These are phyloP conservation scores for Kluyveromyces wickerhamii DNA, from an alignment of 805 yeast species.

Conservation along the genomic window DNA sequence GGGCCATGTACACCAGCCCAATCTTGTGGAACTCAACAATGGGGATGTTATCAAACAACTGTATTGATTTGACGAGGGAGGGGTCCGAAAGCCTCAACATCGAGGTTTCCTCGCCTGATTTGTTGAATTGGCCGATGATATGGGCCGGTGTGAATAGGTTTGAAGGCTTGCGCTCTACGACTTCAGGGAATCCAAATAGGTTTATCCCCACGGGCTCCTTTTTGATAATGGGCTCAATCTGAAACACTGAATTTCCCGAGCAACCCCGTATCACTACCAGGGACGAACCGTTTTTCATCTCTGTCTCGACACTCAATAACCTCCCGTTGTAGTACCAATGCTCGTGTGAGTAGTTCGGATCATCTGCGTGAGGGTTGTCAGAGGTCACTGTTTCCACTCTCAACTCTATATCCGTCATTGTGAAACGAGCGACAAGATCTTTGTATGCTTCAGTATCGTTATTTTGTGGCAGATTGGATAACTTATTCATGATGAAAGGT, in stretches of 20 bases:
- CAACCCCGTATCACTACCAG: constrained; percentile 52
- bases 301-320: constrained; percentile 49
- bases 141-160: constrained; percentile 3
- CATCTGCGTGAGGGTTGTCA: constrained; percentile 21
- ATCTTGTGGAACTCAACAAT: constrained; percentile 70
- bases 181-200: constrained; percentile 47
- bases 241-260: constrained; percentile 49
- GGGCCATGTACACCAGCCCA: constrained; percentile 70
- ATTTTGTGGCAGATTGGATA: constrained; percentile 32
- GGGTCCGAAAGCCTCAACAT: constrained; percentile 24
- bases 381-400: constrained; percentile 30
- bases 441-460: constrained; percentile 54
- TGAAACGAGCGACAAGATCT: constrained; percentile 61
- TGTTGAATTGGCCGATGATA: background rate
- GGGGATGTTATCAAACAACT: constrained; percentile 66
- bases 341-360: constrained; percentile 20
- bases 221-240: constrained; percentile 38
- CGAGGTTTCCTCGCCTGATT: constrained; percentile 13
- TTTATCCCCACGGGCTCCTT: constrained; percentile 25
- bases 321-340: constrained; percentile 59
- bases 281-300: constrained; percentile 43
- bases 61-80: constrained; percentile 43
- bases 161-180: constrained; percentile 11
- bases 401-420: constrained; percentile 55
- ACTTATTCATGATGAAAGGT: constrained; percentile 52